These are phyloP conservation scores for Raffaelea arxii DNA, from an alignment of 2,329 filamentous ascomycete genomes.

Conservation along the genomic window DNA sequence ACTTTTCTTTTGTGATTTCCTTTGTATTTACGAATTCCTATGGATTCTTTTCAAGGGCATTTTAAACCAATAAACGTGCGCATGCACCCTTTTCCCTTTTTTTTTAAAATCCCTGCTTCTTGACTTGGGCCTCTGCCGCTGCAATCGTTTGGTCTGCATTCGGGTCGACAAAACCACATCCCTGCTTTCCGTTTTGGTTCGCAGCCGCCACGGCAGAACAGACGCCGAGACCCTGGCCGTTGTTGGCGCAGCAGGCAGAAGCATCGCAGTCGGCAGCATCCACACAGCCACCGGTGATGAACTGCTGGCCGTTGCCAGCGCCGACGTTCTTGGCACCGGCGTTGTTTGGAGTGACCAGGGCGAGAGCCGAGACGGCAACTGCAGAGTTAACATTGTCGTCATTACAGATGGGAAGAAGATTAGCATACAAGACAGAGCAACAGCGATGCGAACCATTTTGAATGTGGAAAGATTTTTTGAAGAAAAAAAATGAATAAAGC, in stretches of 20 bases:
- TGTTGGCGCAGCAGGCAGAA: conserved; percentile 20
- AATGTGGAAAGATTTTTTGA: conserved; percentile 1
- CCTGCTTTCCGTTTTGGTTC: conserved; percentile 24
- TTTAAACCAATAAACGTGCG: too few species aligned
- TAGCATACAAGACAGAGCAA: conserved; percentile 17
- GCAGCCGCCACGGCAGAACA: conserved; percentile 22
- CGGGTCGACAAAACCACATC: conserved; percentile 23
- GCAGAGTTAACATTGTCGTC: neutral
- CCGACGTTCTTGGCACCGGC: conserved; percentile 22
- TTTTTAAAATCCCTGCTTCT: conserved; percentile 22
- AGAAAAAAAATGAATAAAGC: conserved; percentile 5
- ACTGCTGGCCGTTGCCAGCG: conserved; percentile 18
- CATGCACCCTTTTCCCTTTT: too few species aligned
- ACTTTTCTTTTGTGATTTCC: too few species aligned
- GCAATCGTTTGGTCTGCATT: conserved; percentile 20
- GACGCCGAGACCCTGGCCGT: conserved; percentile 18
- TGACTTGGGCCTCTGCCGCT: conserved; percentile 21
- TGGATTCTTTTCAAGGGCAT: too few species aligned
- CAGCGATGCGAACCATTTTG: conserved; percentile 23
- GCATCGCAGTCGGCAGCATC: conserved; percentile 20
- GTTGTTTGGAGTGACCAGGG: conserved; percentile 20
- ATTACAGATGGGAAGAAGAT: neutral
- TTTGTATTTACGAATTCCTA: too few species aligned
- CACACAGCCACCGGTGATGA: conserved; percentile 24
- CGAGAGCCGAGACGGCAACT: conserved; percentile 18